phyloP scores from a whole-genome alignment of 495 filamentous ascomycete species.

The Trichoderma parareesei region DNA sequence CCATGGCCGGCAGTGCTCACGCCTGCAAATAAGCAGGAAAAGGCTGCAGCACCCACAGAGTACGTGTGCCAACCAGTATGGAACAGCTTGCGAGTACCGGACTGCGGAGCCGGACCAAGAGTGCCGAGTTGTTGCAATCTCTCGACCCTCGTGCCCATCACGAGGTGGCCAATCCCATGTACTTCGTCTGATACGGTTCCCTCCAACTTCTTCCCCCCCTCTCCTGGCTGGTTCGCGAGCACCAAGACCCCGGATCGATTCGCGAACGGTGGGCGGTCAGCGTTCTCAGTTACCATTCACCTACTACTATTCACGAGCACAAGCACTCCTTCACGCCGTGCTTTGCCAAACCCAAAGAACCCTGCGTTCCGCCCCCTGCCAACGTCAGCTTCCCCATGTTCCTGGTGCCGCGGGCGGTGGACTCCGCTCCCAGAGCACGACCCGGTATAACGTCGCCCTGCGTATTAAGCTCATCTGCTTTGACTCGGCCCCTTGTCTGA shows the following conservation, averaged over 20 bases:
- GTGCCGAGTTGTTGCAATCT: too few relatives aligned
- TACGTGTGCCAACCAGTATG: too few relatives aligned
- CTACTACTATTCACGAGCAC: too few relatives aligned
- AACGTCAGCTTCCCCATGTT: constrained; percentile 1
- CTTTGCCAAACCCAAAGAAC: neutral
- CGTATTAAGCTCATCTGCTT: neutral
- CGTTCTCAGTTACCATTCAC: too few relatives aligned
- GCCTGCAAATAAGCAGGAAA: too few relatives aligned
- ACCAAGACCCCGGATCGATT: neutral
- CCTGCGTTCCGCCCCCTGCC: neutral
- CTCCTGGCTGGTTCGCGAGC: neutral
- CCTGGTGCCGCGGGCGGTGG: neutral
- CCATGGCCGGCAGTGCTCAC: too few relatives aligned
- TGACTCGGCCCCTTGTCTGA: neutral
- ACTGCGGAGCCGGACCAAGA: too few relatives aligned
- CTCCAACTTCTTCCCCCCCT: neutral
- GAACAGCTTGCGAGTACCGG: too few relatives aligned
- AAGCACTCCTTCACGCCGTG: neutral
- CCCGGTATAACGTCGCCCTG: neutral
- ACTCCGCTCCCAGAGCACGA: neutral
- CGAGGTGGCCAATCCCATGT: neutral
- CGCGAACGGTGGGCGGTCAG: neutral
- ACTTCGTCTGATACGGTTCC: neutral
- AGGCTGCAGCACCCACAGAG: too few relatives aligned
- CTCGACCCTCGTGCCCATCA: neutral